These are phyloP conservation scores for Colletotrichum musae DNA, from an alignment of 2,329 filamentous ascomycete species.

Conservation along the genomic window DNA sequence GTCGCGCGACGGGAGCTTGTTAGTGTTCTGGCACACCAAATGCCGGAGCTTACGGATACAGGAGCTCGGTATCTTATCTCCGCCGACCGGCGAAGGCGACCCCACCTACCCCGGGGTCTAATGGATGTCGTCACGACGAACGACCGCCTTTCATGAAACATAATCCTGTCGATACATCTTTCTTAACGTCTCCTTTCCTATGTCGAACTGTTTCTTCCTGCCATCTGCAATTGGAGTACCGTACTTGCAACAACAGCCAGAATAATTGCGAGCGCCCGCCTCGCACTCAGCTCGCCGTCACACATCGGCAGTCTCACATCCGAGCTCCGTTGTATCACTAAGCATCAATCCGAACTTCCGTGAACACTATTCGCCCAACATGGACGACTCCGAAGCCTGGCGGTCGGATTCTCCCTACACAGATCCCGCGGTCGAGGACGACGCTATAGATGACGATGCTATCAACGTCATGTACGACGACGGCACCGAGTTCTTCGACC, in stretches of 20 bases:
- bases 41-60: constrained; percentile 30
- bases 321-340: constrained; percentile 39
- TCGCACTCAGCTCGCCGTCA: constrained; percentile 12
- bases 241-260: background rate
- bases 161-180: constrained; percentile 17
- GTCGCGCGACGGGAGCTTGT: constrained; percentile 3
- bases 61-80: constrained; percentile 40
- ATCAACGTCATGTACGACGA: constrained; percentile 47
- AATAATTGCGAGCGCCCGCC: background rate
- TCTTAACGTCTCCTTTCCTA: background rate
- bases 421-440: background rate
- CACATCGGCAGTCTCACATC: constrained; percentile 38
- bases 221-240: background rate
- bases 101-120: constrained; percentile 34
- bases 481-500: constrained; percentile 51
- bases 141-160: constrained; percentile 32
- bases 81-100: constrained; percentile 29
- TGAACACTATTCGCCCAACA: constrained; percentile 24
- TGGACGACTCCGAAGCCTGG: constrained; percentile 14
- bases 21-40: background rate
- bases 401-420: constrained; percentile 6
- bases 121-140: constrained; percentile 41
- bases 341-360: constrained; percentile 34
- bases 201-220: background rate
- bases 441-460: constrained; percentile 37